Conservation (phyloP, 768 basidiomycete genomes). For the Grammothele lineata region DNA sequence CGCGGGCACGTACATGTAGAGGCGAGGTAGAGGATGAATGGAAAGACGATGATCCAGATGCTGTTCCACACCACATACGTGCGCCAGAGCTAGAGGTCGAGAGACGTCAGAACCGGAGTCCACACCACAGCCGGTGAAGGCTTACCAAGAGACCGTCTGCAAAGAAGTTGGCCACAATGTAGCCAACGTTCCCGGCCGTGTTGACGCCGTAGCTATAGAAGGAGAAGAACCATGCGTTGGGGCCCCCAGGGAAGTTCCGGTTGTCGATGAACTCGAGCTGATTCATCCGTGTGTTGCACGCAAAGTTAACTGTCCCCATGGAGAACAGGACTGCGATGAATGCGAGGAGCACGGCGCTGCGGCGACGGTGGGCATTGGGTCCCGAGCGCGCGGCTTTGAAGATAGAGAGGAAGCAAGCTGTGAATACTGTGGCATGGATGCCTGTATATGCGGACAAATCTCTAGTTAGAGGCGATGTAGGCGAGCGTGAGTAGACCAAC, state of each 20-base stretch:
- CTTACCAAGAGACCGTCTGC: slow-evolving; percentile 18
- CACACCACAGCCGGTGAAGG: neutral
- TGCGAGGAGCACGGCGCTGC: slow-evolving; percentile 19
- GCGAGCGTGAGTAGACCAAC: neutral
- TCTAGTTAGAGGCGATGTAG: neutral
- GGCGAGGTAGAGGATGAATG: slow-evolving; percentile 8
- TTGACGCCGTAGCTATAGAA: neutral
- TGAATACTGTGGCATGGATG: neutral
- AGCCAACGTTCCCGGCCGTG: neutral
- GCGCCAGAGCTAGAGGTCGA: slow-evolving; percentile 18
- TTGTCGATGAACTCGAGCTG: slow-evolving; percentile 20
- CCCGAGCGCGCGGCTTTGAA: no score
- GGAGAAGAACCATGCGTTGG: slow-evolving; percentile 10
- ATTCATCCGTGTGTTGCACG: slow-evolving; percentile 9
- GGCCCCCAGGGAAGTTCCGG: slow-evolving; percentile 21
- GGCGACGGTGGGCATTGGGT: no score
- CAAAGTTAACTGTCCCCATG: slow-evolving; percentile 16
- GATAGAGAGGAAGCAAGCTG: neutral
- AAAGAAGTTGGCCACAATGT: slow-evolving; percentile 6
- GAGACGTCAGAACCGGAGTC: neutral
- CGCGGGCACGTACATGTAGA: slow-evolving; percentile 16
- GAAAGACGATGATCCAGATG: slow-evolving; percentile 13
- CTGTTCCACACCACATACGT: slow-evolving; percentile 17
- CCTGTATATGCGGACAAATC: neutral
- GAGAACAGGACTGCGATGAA: slow-evolving; percentile 13